Conservation (phyloP, 2,329 filamentous ascomycete species). For the Alternaria sp. region DNA sequence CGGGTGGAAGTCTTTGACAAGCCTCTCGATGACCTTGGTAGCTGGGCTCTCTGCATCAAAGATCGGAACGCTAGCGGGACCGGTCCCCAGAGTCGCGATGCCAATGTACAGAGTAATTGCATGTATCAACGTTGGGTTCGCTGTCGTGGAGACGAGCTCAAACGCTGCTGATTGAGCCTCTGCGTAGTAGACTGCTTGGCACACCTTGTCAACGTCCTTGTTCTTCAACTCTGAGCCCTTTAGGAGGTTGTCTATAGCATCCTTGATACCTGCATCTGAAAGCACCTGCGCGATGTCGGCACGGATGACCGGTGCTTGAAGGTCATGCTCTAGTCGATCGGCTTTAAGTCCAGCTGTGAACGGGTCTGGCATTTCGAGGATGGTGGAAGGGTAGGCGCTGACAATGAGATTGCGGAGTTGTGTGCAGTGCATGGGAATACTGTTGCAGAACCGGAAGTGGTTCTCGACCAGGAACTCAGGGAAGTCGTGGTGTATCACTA, state of each 20-base stretch:
- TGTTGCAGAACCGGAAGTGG: constrained; percentile 80
- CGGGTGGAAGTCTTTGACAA: constrained; percentile 76
- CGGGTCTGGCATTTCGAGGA: constrained; percentile 76
- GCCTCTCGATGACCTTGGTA: constrained; percentile 74
- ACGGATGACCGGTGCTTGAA: constrained; percentile 70
- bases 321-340: constrained; percentile 78
- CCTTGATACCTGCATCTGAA: constrained; percentile 61
- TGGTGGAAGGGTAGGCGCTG: constrained; percentile 76
- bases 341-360: constrained; percentile 77
- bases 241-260: constrained; percentile 61
- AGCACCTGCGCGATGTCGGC: constrained; percentile 67
- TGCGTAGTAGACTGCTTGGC: constrained; percentile 72
- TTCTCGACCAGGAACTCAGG: constrained; percentile 91
- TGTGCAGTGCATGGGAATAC: constrained; percentile 81
- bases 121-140: constrained; percentile 77
- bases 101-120: constrained; percentile 86
- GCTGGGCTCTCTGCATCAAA: constrained; percentile 74
- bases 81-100: constrained; percentile 70
- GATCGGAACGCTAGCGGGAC: constrained; percentile 66
- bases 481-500: constrained; percentile 92
- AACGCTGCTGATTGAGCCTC: constrained; percentile 68
- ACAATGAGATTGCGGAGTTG: constrained; percentile 91
- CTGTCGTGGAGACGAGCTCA: constrained; percentile 71
- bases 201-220: constrained; percentile 78
- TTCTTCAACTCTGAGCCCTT: constrained; percentile 67